Base-by-base conservation (phyloP, 352 stramenopile genomes). In the Pythium dissotocum region DNA sequence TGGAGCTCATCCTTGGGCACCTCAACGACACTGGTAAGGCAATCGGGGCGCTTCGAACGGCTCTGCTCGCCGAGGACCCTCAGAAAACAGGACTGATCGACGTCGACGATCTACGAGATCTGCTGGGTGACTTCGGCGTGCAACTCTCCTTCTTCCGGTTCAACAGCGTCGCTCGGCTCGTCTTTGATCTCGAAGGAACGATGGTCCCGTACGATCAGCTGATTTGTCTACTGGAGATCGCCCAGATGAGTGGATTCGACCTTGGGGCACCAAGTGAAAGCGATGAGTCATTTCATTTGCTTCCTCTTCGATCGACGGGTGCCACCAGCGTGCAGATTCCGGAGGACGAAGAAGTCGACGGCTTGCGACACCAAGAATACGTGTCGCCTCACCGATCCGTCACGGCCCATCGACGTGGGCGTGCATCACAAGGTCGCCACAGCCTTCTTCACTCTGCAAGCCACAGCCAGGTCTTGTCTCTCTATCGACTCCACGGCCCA, bases 101-200 rank as follows among this genome's bases (percentile, higher is more conserved):
- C 8, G 57, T 89, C 9, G 76, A 86, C 16, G 69, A 76, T 24
- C 61, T 89, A 28, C 78, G 80, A 0, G 28, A 51, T 0, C 70
- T 87, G 28, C 55, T 90, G 10, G 54, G 52, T 2, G 54, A 48
- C 1, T 78, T 88, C 52, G 82, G 80, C n/a, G 85, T 83, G 30
- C 65, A 69, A 9, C 61, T 88, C 33, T 85, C 82, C 4, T 69
- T 75, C 35, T 87, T 85, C 42, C 77, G 78, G 32, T 90, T 90
- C 46, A 88, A 90, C 65, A 81, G 67, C 32, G 77, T 90, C 30
- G 78, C 75, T 1, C 77, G 75, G 70, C 56, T 90, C 49, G 56
- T 90, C 4, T 88, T 90, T 30, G 36, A 71, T 10, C 42, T 87
- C 2, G 69, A 77, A 8, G 77, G 73, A 1, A 82, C 70, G 0